These are phyloP conservation scores for Mucor indicus DNA, from an alignment of 371 early-diverging fungal genomes.

Conservation along the genomic window DNA sequence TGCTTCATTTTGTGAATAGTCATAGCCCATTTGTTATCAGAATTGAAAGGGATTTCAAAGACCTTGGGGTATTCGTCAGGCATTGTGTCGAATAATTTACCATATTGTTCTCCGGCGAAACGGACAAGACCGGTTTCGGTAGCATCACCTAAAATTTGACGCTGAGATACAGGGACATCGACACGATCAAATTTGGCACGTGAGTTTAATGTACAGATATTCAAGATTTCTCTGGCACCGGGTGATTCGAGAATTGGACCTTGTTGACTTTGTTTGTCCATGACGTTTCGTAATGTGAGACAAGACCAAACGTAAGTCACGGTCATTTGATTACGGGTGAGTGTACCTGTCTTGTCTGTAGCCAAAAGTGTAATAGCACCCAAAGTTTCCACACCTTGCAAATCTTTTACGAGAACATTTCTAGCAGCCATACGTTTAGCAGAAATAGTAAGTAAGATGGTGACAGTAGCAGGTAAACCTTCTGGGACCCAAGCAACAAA, in stretches of 20 bases:
- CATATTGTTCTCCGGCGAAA: constrained; percentile 67
- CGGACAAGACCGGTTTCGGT: constrained; percentile 89
- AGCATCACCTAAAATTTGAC: constrained; percentile 81
- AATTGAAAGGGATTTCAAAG: constrained; percentile 95
- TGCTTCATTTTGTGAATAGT: constrained; percentile 78
- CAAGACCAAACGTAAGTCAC: constrained; percentile 88
- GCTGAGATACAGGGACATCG: constrained; percentile 63
- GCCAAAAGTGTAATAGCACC: constrained; percentile 94
- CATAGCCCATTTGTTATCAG: constrained; percentile 92
- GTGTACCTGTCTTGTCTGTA: constrained; percentile 95
- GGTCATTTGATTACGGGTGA: constrained; percentile 95
- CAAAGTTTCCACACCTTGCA: constrained; percentile 93
- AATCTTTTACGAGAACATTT: constrained; percentile 91
- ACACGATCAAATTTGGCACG: constrained; percentile 85
- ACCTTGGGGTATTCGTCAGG: constrained; percentile 74
- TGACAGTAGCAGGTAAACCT: constrained; percentile 88
- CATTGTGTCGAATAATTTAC: constrained; percentile 62
- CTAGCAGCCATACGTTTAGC: constrained; percentile 90
- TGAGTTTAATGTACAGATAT: constrained; percentile 74
- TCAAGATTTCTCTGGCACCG: constrained; percentile 69
- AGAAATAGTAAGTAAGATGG: constrained; percentile 87
- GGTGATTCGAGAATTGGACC: constrained; percentile 22
- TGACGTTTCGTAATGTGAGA: constrained; percentile 56
- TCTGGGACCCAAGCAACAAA: constrained; percentile 90
- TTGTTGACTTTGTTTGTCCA: constrained; percentile 24